Conservation (phyloP, 371 early-diverging fungal genomes). For the Funneliformis caledonium region DNA sequence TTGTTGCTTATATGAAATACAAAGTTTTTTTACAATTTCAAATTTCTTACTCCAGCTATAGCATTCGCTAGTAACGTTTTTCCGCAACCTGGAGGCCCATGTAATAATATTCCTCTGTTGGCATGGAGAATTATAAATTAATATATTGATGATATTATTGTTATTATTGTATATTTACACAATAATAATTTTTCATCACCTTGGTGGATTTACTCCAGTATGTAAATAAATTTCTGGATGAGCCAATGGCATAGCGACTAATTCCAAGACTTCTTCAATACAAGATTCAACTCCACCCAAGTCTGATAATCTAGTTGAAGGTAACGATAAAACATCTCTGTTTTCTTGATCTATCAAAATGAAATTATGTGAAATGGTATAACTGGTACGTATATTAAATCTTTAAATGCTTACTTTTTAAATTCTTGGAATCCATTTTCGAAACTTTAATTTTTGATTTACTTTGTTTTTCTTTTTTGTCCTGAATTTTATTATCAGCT, state of each 20-base stretch:
- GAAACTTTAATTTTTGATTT: conserved; percentile 38
- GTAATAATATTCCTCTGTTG: conserved; percentile 91
- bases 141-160: neutral
- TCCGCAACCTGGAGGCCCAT: conserved; percentile 99
- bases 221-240: conserved; percentile 97
- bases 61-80: conserved; percentile 99
- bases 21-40: neutral
- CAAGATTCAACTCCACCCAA: conserved; percentile 90
- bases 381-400: neutral
- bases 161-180: neutral
- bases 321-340: conserved; percentile 53
- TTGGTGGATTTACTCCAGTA: conserved; percentile 95
- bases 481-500: conserved; percentile 38
- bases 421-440: conserved; percentile 41
- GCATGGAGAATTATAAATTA: neutral
- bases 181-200: conserved; percentile 43
- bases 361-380: neutral
- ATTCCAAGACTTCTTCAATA: conserved; percentile 92
- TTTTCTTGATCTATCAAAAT: neutral
- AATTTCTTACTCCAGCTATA: conserved; percentile 82
- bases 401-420: neutral
- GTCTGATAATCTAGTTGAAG: conserved; percentile 73
- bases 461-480: conserved; percentile 43
- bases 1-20: neutral
- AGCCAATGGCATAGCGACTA: conserved; percentile 95